Evolutionary conservation across 2,329 filamentous ascomycete species (phyloP).

Genomic region (Cordyceps fumosorosea): DNA sequence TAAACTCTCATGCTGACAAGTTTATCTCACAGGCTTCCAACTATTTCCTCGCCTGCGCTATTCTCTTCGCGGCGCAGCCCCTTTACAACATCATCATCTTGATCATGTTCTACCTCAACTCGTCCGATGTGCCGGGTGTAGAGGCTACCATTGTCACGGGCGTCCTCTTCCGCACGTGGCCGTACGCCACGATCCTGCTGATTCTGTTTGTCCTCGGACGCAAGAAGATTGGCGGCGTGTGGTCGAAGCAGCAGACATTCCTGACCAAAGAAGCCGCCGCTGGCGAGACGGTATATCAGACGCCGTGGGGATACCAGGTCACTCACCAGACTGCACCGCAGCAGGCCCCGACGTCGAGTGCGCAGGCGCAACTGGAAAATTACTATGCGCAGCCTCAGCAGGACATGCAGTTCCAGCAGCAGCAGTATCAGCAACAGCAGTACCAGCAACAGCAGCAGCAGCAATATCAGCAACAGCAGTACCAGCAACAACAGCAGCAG

Average conservation of each 20-base stretch:
- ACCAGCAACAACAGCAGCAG: background rate
- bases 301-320: slow-evolving; percentile 9
- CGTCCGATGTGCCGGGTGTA: background rate
- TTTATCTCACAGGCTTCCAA: background rate
- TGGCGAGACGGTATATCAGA: slow-evolving; percentile 9
- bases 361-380: background rate
- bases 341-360: background rate
- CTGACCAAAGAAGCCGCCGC: slow-evolving; percentile 1
- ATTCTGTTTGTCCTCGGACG: slow-evolving; percentile 4
- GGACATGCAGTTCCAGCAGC: background rate
- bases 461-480: background rate
- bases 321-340: background rate
- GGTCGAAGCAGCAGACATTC: slow-evolving; percentile 11
- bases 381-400: slow-evolving; percentile 1
- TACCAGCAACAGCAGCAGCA: background rate
- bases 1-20: background rate
- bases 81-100: slow-evolving; percentile 5
- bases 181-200: background rate
- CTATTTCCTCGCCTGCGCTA: background rate
- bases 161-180: slow-evolving; percentile 3
- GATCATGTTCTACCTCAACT: background rate
- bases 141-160: background rate
- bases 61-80: slow-evolving; percentile 4
- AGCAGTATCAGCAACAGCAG: background rate
- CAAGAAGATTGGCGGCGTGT: slow-evolving; percentile 12